Base-by-base conservation (phyloP, 73 alveolate species). In the Tetrahymena thermophila region DNA sequence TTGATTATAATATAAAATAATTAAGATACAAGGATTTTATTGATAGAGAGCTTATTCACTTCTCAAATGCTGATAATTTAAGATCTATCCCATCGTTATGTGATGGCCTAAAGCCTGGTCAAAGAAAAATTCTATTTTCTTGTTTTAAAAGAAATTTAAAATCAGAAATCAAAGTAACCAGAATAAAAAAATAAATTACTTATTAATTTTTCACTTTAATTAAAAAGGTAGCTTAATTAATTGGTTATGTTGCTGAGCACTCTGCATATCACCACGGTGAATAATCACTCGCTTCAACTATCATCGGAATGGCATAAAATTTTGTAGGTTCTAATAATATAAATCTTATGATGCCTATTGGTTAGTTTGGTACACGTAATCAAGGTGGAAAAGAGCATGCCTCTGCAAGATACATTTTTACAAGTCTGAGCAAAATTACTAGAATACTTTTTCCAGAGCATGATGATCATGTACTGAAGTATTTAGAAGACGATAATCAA, bases 231-330 rank as follows among this genome's bases (percentile, higher is more conserved):
- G 99, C 99, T 9, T 99, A 99, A 96, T 96, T 99, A 40, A 98
- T 99, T 38, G 99, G 99, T 93, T 99, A 99, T 95, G 99, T 99
- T 40, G 99, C 99, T 44, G 99, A 99, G 94, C 99, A 99, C 93
- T 99, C 99, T 1, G 99, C 99, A 14, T 99, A 99, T 98, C 99
- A 99, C 97, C 99, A 99, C 96, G 99, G 99, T 25, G 99, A 99
- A 97, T 93, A 95, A 94, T 98, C 99, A 37, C 96, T 99, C 14
- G 97, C 98, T 44, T 95, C 98, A 16, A 99, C 99, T 43, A 99
- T 99, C 42, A 99, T 99, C 23, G 99, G 99, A 40, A 97, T 99
- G 99, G 99, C 99, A 21, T 99, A 99, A 97, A 98, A 98, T 96
- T 99, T 98, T 83, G 99, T 99, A 14, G 99, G 99, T 35, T 93